Percentiles rank a stretch among this genome's conserved stretches.
phyloP scores from a whole-genome alignment of 768 basidiomycete genomes.

The Auriscalpium orientale region DNA sequence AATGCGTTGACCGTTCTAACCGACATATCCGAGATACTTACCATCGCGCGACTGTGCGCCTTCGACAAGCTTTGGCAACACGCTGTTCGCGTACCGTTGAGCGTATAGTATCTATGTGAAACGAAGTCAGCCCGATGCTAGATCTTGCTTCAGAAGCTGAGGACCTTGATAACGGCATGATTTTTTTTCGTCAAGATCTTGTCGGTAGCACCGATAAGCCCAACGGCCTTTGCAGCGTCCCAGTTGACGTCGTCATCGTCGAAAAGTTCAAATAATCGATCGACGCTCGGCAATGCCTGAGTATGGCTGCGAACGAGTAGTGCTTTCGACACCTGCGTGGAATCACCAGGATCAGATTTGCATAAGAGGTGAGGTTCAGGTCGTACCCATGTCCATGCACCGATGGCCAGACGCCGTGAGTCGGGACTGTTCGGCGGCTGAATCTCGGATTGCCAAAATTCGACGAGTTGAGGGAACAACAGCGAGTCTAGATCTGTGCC shows the following conservation, averaged over 20 bases:
- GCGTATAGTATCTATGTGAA: conserved; percentile 54
- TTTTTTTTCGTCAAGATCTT: conserved; percentile 67
- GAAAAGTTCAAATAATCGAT: conserved; percentile 64
- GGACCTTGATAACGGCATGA: conserved; percentile 69
- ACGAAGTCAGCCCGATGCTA: not conserved
- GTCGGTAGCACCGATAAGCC: conserved; percentile 56
- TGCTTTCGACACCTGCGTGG: conserved; percentile 63
- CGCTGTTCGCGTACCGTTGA: conserved; percentile 64
- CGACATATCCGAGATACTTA: conserved; percentile 23
- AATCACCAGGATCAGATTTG: not conserved
- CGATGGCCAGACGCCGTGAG: conserved; percentile 45
- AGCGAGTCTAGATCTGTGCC: conserved; percentile 41
- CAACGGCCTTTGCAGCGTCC: conserved; percentile 72
- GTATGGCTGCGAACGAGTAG: conserved; percentile 71
- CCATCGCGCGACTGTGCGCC: conserved; percentile 53
- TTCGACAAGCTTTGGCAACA: conserved; percentile 68
- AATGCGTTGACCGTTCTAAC: too few species aligned
- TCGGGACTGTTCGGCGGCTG: conserved; percentile 25
- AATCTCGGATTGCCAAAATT: conserved; percentile 46
- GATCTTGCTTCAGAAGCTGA: too few species aligned
- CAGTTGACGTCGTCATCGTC: conserved; percentile 55
- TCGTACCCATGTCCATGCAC: conserved; percentile 64
- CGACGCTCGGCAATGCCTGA: conserved; percentile 45
- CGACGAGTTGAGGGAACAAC: conserved; percentile 31
- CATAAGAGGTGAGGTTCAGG: not conserved